phyloP scores from a whole-genome alignment of 2,329 filamentous ascomycete species.

The Pyricularia sp. region DNA sequence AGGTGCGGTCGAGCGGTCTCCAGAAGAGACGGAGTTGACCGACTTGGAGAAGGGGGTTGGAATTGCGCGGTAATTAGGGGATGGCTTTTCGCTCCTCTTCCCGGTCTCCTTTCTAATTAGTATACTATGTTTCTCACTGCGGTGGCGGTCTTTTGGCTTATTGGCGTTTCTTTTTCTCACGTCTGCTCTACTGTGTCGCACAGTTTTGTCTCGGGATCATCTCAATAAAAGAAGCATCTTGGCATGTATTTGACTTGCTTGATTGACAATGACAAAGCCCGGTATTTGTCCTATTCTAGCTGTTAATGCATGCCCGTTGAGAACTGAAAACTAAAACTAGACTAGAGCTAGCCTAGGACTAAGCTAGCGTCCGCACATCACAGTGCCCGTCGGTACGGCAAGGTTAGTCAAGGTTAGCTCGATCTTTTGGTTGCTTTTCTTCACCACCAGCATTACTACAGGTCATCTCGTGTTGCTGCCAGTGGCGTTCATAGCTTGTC shows the following conservation, averaged over 20 bases:
- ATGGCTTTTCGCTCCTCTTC: neutral
- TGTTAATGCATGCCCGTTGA: neutral
- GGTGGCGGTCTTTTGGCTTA: neutral
- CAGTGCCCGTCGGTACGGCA: neutral
- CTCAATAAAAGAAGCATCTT: neutral
- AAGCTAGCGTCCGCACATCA: neutral
- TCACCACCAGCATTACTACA: neutral
- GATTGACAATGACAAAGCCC: neutral
- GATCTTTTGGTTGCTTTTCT: neutral
- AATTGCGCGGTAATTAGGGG: neutral
- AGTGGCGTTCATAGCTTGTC: neutral
- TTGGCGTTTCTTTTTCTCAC: neutral
- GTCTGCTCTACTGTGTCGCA: neutral
- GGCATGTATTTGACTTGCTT: too few species aligned
- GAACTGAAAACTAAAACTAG: too few species aligned
- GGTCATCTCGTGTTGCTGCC: too few species aligned
- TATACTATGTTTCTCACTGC: neutral
- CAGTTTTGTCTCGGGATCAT: neutral
- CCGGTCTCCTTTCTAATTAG: neutral
- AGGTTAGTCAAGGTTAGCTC: neutral
- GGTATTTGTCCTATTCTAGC: neutral
- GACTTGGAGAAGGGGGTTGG: neutral
- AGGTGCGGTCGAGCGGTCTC: neutral
- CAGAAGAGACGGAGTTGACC: neutral
- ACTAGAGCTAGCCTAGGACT: too few species aligned